Evolutionary conservation across 2,329 filamentous ascomycete species (phyloP).

Genomic region (Ascochyta pisi): DNA sequence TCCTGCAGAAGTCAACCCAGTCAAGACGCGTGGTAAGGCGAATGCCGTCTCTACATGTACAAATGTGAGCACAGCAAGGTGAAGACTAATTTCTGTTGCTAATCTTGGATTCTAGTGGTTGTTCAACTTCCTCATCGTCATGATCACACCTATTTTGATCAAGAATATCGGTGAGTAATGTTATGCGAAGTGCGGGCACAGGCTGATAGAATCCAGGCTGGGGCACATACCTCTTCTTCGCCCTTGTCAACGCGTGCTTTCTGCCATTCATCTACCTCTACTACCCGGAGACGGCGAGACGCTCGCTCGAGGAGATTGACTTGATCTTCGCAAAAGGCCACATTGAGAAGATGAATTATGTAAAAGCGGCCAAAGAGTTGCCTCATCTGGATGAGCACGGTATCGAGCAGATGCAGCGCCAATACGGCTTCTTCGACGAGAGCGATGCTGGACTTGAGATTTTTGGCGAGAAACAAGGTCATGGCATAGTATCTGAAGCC

Average conservation of each 20-base stretch:
- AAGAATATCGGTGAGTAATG: constrained; percentile 30
- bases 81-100: too few relatives aligned
- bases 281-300: constrained; percentile 60
- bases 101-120: constrained; percentile 46
- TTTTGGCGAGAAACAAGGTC: constrained; percentile 9
- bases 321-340: constrained; percentile 52
- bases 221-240: constrained; percentile 55
- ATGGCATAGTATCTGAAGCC: constrained; percentile 1
- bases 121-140: constrained; percentile 55
- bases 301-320: constrained; percentile 59
- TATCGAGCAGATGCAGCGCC: constrained; percentile 58
- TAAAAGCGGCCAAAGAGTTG: constrained; percentile 64
- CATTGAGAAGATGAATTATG: constrained; percentile 65
- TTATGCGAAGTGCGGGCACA: too few relatives aligned
- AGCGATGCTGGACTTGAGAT: constrained; percentile 20
- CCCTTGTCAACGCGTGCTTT: constrained; percentile 58
- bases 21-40: constrained; percentile 61
- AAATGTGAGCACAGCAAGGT: constrained; percentile 37
- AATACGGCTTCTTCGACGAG: constrained; percentile 45
- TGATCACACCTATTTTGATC: constrained; percentile 49
- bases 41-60: constrained; percentile 60
- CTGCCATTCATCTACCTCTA: constrained; percentile 60
- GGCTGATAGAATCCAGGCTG: constrained; percentile 21
- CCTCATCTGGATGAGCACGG: constrained; percentile 61
- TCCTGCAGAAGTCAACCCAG: constrained; percentile 58